Conservation (phyloP, 2,329 filamentous ascomycete genomes). For the Apiospora hydei region DNA sequence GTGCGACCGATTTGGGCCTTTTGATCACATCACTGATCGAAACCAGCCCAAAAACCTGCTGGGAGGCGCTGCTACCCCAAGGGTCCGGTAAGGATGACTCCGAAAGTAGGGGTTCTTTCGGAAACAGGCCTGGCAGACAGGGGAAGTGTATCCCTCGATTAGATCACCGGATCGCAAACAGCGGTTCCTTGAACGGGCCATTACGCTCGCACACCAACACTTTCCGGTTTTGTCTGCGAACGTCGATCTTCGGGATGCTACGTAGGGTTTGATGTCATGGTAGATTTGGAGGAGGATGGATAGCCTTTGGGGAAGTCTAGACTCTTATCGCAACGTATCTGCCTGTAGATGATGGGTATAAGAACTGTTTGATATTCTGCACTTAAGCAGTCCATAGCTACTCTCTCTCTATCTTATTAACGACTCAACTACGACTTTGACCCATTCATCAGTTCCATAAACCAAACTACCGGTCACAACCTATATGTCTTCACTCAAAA, state of each 20-base stretch:
- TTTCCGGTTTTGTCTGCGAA: slow-evolving; percentile 11
- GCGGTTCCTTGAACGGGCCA: neutral
- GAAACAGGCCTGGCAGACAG: neutral
- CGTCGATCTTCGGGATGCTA: slow-evolving; percentile 27
- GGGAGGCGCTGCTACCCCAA: neutral
- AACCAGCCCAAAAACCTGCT: slow-evolving; percentile 1
- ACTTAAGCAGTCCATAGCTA: neutral
- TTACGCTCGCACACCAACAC: neutral
- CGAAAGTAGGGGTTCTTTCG: neutral
- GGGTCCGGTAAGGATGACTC: slow-evolving; percentile 15
- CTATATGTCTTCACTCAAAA: neutral
- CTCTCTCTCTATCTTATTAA: neutral
- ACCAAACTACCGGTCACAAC: slow-evolving; percentile 22
- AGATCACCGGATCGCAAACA: slow-evolving; percentile 5
- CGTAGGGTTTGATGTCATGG: slow-evolving; percentile 29
- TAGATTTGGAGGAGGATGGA: neutral
- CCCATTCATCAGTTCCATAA: neutral
- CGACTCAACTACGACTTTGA: neutral
- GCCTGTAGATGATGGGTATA: slow-evolving; percentile 16
- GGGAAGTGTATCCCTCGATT: neutral
- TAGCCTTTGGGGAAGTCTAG: neutral
- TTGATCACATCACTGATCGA: neutral
- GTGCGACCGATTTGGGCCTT: neutral
- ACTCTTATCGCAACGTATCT: neutral
- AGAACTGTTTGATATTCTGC: slow-evolving; percentile 17